Evolutionary conservation across 2,329 filamentous ascomycete species (phyloP).

Genomic region (Golovinomyces cichoracearum): DNA sequence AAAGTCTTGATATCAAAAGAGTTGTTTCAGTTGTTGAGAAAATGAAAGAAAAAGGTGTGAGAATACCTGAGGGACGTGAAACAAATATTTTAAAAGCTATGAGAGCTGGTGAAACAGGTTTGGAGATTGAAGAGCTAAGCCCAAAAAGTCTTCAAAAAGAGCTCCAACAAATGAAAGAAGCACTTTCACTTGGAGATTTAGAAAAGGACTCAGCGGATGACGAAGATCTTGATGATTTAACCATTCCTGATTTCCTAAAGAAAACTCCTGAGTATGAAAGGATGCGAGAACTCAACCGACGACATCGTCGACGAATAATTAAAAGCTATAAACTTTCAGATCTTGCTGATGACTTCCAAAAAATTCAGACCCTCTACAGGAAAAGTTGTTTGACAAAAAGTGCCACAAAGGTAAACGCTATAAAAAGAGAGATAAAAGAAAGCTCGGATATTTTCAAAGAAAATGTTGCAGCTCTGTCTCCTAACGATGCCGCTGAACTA

Average conservation of each 20-base stretch:
- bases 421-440: neutral
- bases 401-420: neutral
- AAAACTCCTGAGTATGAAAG: constrained; percentile 1
- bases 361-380: constrained; percentile 3
- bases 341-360: constrained; percentile 3
- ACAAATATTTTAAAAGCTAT: constrained; percentile 7
- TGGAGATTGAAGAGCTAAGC: neutral
- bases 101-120: neutral
- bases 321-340: neutral
- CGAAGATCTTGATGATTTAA: neutral
- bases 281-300: neutral
- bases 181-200: neutral
- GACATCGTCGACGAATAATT: neutral
- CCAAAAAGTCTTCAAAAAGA: constrained; percentile 8
- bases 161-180: constrained; percentile 11
- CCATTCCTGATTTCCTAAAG: neutral
- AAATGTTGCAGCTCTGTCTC: neutral
- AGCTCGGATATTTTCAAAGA: neutral
- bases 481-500: neutral
- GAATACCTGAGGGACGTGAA: constrained; percentile 22
- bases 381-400: constrained; percentile 1
- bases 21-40: constrained; percentile 17
- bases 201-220: neutral
- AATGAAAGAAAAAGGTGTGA: constrained; percentile 22
- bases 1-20: constrained; percentile 23